Conservation (phyloP, 495 filamentous ascomycete species). For the Penicillium parvum region DNA sequence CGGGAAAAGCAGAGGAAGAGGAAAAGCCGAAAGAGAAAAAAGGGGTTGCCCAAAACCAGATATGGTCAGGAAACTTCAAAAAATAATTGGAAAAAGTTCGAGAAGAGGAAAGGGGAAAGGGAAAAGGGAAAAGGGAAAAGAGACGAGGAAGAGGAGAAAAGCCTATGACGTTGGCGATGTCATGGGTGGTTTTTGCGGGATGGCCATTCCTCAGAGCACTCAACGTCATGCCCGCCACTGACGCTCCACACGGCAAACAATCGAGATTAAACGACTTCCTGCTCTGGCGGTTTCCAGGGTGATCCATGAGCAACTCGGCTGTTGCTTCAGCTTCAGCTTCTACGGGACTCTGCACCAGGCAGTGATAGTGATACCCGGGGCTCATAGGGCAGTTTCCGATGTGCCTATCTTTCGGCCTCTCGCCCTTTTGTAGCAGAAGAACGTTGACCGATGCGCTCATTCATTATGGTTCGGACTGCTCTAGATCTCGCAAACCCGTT, state of each 20-base stretch:
- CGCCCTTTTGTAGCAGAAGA: too few relatives aligned
- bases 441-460: too few relatives aligned
- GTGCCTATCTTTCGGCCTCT: too few relatives aligned
- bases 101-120: background rate
- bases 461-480: background rate
- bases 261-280: background rate
- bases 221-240: conserved; percentile 19
- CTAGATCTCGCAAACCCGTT: background rate
- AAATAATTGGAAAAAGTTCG: background rate
- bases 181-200: conserved; percentile 14
- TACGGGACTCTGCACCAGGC: too few relatives aligned
- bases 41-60: background rate
- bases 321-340: too few relatives aligned
- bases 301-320: too few relatives aligned
- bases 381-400: too few relatives aligned
- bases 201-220: background rate
- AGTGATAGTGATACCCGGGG: too few relatives aligned
- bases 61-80: conserved; percentile 1
- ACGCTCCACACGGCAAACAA: conserved; percentile 2
- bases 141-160: conserved; percentile 8
- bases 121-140: conserved; percentile 1
- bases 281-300: background rate
- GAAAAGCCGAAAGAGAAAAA: background rate
- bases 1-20: background rate
- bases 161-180: conserved; percentile 31